Percentiles rank a stretch among this genome's conserved stretches.
phyloP scores from a whole-genome alignment of 2,329 filamentous ascomycete species.

The Dryadomyces quercus-mongolicae region DNA sequence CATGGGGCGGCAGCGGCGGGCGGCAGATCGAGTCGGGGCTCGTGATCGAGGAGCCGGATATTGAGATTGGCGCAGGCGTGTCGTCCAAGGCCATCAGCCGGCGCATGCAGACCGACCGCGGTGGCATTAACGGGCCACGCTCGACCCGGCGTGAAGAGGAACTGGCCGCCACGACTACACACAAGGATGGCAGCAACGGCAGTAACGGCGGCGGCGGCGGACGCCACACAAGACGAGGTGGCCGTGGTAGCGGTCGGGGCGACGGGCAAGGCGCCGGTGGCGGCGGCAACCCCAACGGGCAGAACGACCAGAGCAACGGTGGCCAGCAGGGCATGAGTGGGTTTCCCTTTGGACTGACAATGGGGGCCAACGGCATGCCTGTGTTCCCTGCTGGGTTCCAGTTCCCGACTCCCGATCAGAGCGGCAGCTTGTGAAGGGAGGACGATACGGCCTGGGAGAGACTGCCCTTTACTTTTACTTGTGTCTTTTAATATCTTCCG shows the following conservation, averaged over 20 bases:
- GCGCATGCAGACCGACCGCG: slow-evolving; percentile 57
- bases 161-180: background rate
- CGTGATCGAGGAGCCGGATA: slow-evolving; percentile 93
- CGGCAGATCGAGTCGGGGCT: slow-evolving; percentile 68
- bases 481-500: background rate
- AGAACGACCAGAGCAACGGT: background rate
- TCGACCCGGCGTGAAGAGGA: slow-evolving; percentile 36
- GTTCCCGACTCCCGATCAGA: slow-evolving; percentile 17
- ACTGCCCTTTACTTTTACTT: background rate
- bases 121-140: slow-evolving; percentile 52
- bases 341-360: slow-evolving; percentile 30
- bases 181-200: slow-evolving; percentile 8
- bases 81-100: slow-evolving; percentile 78
- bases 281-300: slow-evolving; percentile 12
- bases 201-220: slow-evolving; percentile 12
- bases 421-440: background rate
- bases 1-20: slow-evolving; percentile 86
- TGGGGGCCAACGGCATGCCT: slow-evolving; percentile 36
- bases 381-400: slow-evolving; percentile 33
- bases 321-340: slow-evolving; percentile 16
- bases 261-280: slow-evolving; percentile 15
- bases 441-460: background rate
- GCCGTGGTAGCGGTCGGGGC: slow-evolving; percentile 11
- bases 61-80: slow-evolving; percentile 94
- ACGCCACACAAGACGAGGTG: slow-evolving; percentile 6